These are phyloP conservation scores for Limnomonas spitsbergensis DNA, from an alignment of 139 green algal species.

Conservation along the genomic window DNA sequence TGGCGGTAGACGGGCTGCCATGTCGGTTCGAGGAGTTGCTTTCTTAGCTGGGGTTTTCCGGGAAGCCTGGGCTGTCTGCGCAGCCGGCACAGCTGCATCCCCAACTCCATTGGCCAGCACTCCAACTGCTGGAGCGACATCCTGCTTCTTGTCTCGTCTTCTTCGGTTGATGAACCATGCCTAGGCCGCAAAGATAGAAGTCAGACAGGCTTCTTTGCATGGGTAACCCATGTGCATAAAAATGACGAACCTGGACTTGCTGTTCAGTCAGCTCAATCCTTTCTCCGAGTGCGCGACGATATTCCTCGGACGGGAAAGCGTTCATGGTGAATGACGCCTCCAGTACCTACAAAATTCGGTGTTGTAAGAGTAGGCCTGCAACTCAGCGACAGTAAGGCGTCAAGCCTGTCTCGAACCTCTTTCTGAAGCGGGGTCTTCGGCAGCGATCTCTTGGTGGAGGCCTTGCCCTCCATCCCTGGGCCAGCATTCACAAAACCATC, in stretches of 20 bases:
- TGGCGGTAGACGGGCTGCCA: no score
- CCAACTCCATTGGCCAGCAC: background rate
- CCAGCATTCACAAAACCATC: no score
- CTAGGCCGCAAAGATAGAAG: conserved; percentile 25
- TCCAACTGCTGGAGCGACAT: conserved; percentile 14
- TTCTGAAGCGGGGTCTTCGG: conserved; percentile 75
- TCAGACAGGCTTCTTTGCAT: background rate
- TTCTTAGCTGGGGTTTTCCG: background rate
- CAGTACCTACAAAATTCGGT: no score
- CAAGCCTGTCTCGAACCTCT: conserved; percentile 59
- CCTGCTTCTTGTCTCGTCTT: conserved; percentile 49
- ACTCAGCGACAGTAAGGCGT: background rate
- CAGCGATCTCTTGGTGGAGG: background rate
- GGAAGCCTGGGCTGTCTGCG: background rate
- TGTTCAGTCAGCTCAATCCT: conserved; percentile 66
- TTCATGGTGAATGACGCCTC: conserved; percentile 45
- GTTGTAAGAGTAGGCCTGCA: background rate
- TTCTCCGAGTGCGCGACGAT: conserved; percentile 53
- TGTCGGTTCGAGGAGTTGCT: background rate
- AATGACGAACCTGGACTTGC: conserved; percentile 60
- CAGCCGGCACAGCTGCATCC: conserved; percentile 5
- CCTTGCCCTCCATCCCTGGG: background rate
- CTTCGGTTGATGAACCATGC: conserved; percentile 69
- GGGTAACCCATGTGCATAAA: background rate
- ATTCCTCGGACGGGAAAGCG: conserved; percentile 48